phyloP scores from a whole-genome alignment of 179 eudicot genomes.

The Dionaea muscipula region DNA sequence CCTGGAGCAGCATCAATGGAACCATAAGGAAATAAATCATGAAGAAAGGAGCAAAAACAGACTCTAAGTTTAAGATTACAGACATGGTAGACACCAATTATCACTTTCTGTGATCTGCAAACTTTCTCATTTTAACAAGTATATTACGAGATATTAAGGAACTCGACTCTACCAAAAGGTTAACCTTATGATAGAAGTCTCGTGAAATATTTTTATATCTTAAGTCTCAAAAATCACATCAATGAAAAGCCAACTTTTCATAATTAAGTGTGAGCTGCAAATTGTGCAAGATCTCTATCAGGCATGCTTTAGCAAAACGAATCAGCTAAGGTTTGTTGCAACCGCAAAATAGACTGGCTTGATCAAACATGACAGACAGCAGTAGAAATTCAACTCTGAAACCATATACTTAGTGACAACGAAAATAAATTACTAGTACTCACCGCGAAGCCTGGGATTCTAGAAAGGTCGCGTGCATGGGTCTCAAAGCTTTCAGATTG shows the following conservation, averaged over 20 bases:
- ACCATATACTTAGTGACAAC: neutral
- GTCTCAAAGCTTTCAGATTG: slow-evolving; percentile 49
- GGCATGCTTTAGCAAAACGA: neutral
- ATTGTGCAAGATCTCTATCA: neutral
- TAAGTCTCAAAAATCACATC: too few relatives aligned
- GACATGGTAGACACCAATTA: too few relatives aligned
- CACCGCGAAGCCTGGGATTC: slow-evolving; percentile 55
- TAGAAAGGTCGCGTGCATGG: slow-evolving; percentile 49
- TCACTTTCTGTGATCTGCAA: too few relatives aligned
- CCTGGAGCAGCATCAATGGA: neutral
- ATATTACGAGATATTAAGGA: too few relatives aligned
- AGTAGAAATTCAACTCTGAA: neutral
- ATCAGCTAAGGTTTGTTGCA: neutral
- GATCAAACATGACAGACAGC: neutral
- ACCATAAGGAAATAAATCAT: neutral
- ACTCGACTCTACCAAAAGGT: too few relatives aligned
- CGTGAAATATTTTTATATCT: too few relatives aligned
- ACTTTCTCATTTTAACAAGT: too few relatives aligned
- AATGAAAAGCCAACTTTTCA: too few relatives aligned
- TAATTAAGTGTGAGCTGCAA: neutral
- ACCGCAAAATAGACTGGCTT: neutral
- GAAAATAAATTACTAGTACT: slow-evolving; percentile 17
- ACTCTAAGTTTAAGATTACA: neutral
- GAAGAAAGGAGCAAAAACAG: neutral
- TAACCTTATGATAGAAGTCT: too few relatives aligned